Conservation (phyloP, 2,329 filamentous ascomycete genomes). For the Apiospora arundinis region DNA sequence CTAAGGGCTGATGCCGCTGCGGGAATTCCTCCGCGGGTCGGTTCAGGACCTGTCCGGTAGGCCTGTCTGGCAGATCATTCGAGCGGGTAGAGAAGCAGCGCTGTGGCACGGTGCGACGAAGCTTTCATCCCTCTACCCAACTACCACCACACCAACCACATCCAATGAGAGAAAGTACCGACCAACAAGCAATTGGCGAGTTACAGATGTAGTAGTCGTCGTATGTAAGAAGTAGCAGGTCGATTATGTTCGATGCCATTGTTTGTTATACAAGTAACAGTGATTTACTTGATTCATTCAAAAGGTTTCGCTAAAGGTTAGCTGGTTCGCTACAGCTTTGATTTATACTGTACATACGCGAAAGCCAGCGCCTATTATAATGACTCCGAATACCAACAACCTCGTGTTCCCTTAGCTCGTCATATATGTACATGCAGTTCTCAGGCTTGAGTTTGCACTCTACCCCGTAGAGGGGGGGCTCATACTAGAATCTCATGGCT, state of each 20-base stretch:
- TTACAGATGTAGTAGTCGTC: background rate
- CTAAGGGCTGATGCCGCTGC: background rate
- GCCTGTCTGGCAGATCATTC: background rate
- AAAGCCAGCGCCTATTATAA: background rate
- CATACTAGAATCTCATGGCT: background rate
- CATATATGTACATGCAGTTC: background rate
- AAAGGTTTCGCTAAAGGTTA: background rate
- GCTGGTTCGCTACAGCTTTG: background rate
- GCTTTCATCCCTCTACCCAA: background rate
- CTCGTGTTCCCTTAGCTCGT: conserved; percentile 3
- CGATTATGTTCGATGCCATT: background rate
- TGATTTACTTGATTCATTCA: background rate
- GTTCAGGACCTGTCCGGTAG: background rate
- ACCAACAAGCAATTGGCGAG: background rate
- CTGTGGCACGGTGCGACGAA: background rate
- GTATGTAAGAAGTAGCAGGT: background rate
- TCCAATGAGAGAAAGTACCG: background rate
- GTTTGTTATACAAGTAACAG: background rate
- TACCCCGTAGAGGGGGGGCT: background rate
- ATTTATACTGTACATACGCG: background rate
- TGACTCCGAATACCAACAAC: background rate
- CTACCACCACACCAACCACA: background rate
- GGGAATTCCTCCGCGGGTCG: conserved; percentile 12
- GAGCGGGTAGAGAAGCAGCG: background rate
- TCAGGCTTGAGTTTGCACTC: background rate